These are phyloP conservation scores for Chalara sp. DNA, from an alignment of 2,329 filamentous ascomycete species.

Conservation along the genomic window DNA sequence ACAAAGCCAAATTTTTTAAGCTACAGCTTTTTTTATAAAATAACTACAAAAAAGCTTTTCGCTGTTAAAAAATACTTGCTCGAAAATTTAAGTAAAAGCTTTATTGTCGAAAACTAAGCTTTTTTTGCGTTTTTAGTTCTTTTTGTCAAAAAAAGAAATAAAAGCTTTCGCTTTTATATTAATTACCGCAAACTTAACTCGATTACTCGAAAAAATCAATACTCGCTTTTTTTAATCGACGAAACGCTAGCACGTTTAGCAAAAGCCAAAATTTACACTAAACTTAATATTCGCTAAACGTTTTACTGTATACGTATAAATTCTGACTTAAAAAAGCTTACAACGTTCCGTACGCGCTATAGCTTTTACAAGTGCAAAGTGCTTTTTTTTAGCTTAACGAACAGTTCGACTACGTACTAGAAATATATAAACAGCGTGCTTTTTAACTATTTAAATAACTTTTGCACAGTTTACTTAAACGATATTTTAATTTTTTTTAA, in stretches of 20 bases:
- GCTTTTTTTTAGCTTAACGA: conserved; percentile 2
- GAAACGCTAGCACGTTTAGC: neutral
- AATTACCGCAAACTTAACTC: too few species aligned
- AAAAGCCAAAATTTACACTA: conserved; percentile 2
- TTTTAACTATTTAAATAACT: conserved; percentile 1
- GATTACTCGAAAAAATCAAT: too few species aligned
- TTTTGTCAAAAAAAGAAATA: neutral
- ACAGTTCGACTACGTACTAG: neutral
- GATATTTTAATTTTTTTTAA: neutral
- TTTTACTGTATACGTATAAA: conserved; percentile 1
- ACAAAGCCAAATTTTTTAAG: too few species aligned
- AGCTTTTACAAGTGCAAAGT: neutral
- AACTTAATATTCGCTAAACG: conserved; percentile 2
- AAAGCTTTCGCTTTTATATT: too few species aligned
- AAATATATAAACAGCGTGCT: conserved; percentile 5
- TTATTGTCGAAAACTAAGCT: too few species aligned
- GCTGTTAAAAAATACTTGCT: neutral
- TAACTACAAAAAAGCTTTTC: neutral
- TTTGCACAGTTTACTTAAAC: neutral
- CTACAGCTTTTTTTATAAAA: too few species aligned
- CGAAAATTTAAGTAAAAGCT: too few species aligned
- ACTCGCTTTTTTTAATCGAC: neutral
- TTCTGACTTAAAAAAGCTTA: conserved; percentile 1
- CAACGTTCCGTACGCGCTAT: neutral
- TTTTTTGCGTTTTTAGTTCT: neutral